phyloP scores from a whole-genome alignment of 805 yeast species.

The Brettanomyces naardenensis region DNA sequence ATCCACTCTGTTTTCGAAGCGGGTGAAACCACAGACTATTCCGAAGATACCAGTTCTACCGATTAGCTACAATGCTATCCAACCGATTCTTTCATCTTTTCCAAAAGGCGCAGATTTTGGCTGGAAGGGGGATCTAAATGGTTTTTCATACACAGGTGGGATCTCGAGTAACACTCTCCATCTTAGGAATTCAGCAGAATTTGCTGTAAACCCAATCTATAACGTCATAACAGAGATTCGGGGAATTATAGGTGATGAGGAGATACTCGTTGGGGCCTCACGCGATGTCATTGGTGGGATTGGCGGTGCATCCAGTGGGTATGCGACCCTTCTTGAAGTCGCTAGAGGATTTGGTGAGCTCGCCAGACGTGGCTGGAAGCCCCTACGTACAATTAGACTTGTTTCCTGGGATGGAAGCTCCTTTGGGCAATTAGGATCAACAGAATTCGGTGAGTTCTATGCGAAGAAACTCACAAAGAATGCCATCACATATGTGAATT shows the following conservation, averaged over 20 bases:
- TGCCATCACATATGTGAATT: slow-evolving; percentile 42
- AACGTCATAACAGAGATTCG: slow-evolving; percentile 48
- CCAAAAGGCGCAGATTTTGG: slow-evolving; percentile 31
- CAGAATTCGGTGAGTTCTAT: slow-evolving; percentile 47
- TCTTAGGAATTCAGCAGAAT: slow-evolving; percentile 34
- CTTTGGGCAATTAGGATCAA: slow-evolving; percentile 47
- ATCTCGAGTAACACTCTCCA: slow-evolving; percentile 33
- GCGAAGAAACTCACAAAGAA: slow-evolving; percentile 31
- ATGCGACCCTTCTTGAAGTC: slow-evolving; percentile 42
- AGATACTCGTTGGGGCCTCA: slow-evolving; percentile 46
- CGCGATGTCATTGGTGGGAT: slow-evolving; percentile 46
- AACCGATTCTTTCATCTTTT: slow-evolving; percentile 31
- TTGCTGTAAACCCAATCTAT: slow-evolving; percentile 34
- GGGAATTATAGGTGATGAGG: slow-evolving; percentile 46
- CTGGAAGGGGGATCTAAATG: slow-evolving; percentile 33
- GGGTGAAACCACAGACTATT: slow-evolving; percentile 33
- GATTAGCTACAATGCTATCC: slow-evolving; percentile 34
- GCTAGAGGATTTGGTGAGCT: slow-evolving; percentile 42
- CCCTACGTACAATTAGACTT: slow-evolving; percentile 31
- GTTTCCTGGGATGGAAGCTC: slow-evolving; percentile 38
- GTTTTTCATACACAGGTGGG: slow-evolving; percentile 38
- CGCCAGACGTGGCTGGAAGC: slow-evolving; percentile 36
- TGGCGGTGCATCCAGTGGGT: slow-evolving; percentile 44
- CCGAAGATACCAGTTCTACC: slow-evolving; percentile 52
- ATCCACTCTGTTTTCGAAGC: slow-evolving; percentile 34